These are phyloP conservation scores for Phaseolus lunatus DNA, from an alignment of 306 rosid genomes.

Conservation along the genomic window DNA sequence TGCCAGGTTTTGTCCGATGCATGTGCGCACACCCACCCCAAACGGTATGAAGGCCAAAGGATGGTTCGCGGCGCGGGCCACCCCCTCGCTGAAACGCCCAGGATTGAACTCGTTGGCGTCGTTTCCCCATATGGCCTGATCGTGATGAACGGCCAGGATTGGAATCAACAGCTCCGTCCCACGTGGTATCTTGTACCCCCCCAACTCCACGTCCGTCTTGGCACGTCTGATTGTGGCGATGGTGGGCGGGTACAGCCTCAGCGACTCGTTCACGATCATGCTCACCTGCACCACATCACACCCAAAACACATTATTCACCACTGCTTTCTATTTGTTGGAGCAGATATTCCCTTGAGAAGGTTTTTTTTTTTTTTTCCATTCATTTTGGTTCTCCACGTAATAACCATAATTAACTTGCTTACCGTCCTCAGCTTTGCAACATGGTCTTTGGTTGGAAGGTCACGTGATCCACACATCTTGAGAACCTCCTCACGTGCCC, in stretches of 20 bases:
- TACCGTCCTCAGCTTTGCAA: slow-evolving; percentile 92
- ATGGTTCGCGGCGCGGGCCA: slow-evolving; percentile 77
- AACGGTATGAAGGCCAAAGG: slow-evolving; percentile 80
- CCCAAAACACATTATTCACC: slow-evolving; percentile 2
- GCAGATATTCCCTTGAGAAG: slow-evolving; percentile 43
- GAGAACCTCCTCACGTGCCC: slow-evolving; percentile 92
- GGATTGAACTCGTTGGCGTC: slow-evolving; percentile 90
- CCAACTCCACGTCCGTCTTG: slow-evolving; percentile 73
- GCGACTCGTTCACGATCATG: slow-evolving; percentile 89
- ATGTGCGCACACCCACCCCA: slow-evolving; percentile 82
- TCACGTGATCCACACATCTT: slow-evolving; percentile 89
- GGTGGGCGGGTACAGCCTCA: slow-evolving; percentile 85
- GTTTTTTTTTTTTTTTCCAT: too few species aligned
- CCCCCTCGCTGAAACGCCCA: slow-evolving; percentile 75
- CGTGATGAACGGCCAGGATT: slow-evolving; percentile 95
- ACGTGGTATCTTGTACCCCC: slow-evolving; percentile 71
- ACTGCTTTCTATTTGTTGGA: too few species aligned
- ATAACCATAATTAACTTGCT: not conserved
- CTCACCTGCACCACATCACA: slow-evolving; percentile 64
- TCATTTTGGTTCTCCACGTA: too few species aligned
- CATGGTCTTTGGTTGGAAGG: slow-evolving; percentile 74
- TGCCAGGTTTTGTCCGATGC: slow-evolving; percentile 95
- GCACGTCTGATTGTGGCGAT: slow-evolving; percentile 86
- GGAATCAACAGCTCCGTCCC: slow-evolving; percentile 90
- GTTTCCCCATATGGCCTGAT: slow-evolving; percentile 76